A percentile compares a stretch with the other conserved stretches of the same genome.
These are phyloP conservation scores for Penicillium mononematosum DNA, from an alignment of 495 filamentous ascomycete genomes.

Conservation along the genomic window DNA sequence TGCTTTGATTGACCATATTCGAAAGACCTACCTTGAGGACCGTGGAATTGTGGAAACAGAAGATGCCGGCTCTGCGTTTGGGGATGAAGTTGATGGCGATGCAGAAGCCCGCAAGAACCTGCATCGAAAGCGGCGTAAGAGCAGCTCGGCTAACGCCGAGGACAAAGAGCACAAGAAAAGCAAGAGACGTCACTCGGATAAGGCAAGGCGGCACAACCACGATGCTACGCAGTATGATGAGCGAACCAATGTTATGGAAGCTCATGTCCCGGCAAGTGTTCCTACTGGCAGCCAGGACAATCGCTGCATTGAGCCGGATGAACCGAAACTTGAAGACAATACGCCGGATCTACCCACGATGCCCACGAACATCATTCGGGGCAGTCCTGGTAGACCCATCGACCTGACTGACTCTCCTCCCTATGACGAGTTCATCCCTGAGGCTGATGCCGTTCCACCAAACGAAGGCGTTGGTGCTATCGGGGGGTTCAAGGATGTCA, in stretches of 20 bases:
- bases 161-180: slow-evolving; percentile 21
- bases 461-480: neutral
- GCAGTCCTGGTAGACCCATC: neutral
- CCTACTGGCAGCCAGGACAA: neutral
- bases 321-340: neutral
- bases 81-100: slow-evolving; percentile 25
- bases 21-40: slow-evolving; percentile 22
- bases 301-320: too few relatives aligned
- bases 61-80: slow-evolving; percentile 20
- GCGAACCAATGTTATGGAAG: neutral
- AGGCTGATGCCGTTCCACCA: neutral
- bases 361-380: neutral
- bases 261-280: neutral
- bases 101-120: neutral
- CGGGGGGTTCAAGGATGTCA: neutral
- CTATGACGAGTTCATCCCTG: too few relatives aligned
- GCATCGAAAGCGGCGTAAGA: neutral
- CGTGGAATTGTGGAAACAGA: neutral
- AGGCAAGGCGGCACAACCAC: neutral
- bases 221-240: neutral
- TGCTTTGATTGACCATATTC: slow-evolving; percentile 24
- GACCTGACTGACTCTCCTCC: neutral
- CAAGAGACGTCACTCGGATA: slow-evolving; percentile 10
- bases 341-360: neutral
- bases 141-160: neutral